Evolutionary conservation across 306 rosid genomes (phyloP).

Genomic region (Gillenia trifoliata): DNA sequence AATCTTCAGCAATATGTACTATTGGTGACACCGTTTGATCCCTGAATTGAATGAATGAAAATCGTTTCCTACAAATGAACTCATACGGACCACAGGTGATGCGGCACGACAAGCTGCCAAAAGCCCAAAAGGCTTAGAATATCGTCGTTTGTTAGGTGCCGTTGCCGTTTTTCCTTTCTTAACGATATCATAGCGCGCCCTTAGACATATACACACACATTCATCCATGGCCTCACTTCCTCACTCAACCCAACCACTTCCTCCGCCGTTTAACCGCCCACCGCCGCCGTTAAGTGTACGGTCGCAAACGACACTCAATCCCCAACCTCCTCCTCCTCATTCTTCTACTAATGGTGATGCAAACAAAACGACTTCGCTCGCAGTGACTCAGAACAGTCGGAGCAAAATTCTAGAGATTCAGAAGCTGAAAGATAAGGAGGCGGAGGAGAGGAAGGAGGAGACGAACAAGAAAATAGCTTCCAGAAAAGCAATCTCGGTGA

Average conservation of each 20-base stretch:
- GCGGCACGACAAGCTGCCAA: no score
- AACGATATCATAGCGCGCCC: neutral
- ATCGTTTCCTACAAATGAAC: no score
- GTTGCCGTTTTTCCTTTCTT: neutral
- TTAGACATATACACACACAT: neutral
- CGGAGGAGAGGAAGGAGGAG: constrained; percentile 66
- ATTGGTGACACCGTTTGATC: no score
- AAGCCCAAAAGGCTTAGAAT: neutral
- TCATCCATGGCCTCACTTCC: constrained; percentile 43
- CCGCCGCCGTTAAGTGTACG: neutral
- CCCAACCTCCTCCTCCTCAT: constrained; percentile 7
- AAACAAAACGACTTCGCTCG: constrained; percentile 9
- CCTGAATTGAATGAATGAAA: no score
- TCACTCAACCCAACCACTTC: constrained; percentile 22
- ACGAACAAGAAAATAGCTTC: constrained; percentile 66
- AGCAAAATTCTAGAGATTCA: constrained; percentile 32
- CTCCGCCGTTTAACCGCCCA: constrained; percentile 20
- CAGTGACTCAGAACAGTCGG: constrained; percentile 24
- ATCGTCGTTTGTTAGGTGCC: neutral
- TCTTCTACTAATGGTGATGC: neutral
- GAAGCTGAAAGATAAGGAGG: constrained; percentile 47
- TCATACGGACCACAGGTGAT: no score
- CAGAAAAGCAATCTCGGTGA: constrained; percentile 74
- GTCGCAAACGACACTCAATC: neutral
- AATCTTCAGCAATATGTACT: no score